These are phyloP conservation scores for Trichoderma orchidacearum DNA, from an alignment of 495 filamentous ascomycete genomes.

Conservation along the genomic window DNA sequence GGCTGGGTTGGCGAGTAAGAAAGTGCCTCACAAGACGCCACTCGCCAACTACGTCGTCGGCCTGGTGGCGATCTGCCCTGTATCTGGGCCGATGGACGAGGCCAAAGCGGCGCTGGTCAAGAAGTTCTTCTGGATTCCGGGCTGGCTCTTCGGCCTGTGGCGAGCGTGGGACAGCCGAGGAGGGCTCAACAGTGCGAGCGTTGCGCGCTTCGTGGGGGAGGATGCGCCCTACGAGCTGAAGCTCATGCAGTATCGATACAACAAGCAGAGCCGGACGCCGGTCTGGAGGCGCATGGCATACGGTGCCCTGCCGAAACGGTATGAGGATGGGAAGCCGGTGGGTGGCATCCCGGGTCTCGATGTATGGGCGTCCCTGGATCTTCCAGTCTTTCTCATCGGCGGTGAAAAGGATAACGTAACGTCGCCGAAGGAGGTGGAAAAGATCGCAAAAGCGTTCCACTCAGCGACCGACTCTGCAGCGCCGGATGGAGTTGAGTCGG, in stretches of 20 bases:
- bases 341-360: constrained; percentile 56
- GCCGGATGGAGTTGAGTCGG: constrained; percentile 3
- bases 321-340: constrained; percentile 29
- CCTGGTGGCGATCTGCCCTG: constrained; percentile 68
- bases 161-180: constrained; percentile 71
- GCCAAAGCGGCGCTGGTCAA: constrained; percentile 35
- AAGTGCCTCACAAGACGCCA: constrained; percentile 23
- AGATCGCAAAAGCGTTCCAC: constrained; percentile 35
- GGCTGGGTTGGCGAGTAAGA: constrained; percentile 55
- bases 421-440: constrained; percentile 52
- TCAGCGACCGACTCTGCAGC: constrained; percentile 18
- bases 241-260: constrained; percentile 69
- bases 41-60: constrained; percentile 56
- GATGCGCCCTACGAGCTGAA: constrained; percentile 62
- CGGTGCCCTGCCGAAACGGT: constrained; percentile 45
- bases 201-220: constrained; percentile 63
- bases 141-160: constrained; percentile 61
- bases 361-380: constrained; percentile 57
- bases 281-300: constrained; percentile 78
- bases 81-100: constrained; percentile 44
- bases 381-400: constrained; percentile 66
- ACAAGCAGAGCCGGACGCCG: constrained; percentile 64
- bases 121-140: constrained; percentile 51
- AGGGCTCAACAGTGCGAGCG: constrained; percentile 62
- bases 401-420: constrained; percentile 68